These are phyloP conservation scores for Grigorovia transvaalensis DNA, from an alignment of 805 yeast species.

Conservation along the genomic window DNA sequence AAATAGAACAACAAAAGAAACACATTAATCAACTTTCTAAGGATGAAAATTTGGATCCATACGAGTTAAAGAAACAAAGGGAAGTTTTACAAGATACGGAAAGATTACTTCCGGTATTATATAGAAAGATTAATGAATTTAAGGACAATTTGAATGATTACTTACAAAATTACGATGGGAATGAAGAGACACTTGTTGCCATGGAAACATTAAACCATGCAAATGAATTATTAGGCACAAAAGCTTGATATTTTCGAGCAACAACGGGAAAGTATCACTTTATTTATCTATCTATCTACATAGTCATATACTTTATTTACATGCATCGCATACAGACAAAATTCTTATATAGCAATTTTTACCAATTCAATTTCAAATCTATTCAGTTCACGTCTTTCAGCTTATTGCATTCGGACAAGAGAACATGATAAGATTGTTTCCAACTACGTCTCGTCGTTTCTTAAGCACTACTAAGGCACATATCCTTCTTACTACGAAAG, in stretches of 20 bases:
- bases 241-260: background rate
- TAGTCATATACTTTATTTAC: background rate
- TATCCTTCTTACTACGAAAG: conserved; percentile 1
- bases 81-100: conserved; percentile 47
- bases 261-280: background rate
- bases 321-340: background rate
- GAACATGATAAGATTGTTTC: too few species aligned
- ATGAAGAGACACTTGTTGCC: conserved; percentile 26
- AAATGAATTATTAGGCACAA: conserved; percentile 13
- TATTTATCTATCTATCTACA: background rate
- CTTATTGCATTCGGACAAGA: background rate
- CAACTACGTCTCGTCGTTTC: background rate
- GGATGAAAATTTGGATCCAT: conserved; percentile 41
- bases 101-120: conserved; percentile 40
- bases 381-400: too few species aligned
- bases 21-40: conserved; percentile 39
- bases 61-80: conserved; percentile 48
- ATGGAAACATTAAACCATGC: conserved; percentile 20
- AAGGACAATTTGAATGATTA: conserved; percentile 32
- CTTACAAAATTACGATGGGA: conserved; percentile 30
- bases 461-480: background rate
- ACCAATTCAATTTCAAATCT: background rate
- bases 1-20: conserved; percentile 42
- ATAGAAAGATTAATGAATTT: conserved; percentile 33
- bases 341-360: background rate